Base-by-base conservation (phyloP, 208 protist genomes). In the Sergeia podlipaevii region DNA sequence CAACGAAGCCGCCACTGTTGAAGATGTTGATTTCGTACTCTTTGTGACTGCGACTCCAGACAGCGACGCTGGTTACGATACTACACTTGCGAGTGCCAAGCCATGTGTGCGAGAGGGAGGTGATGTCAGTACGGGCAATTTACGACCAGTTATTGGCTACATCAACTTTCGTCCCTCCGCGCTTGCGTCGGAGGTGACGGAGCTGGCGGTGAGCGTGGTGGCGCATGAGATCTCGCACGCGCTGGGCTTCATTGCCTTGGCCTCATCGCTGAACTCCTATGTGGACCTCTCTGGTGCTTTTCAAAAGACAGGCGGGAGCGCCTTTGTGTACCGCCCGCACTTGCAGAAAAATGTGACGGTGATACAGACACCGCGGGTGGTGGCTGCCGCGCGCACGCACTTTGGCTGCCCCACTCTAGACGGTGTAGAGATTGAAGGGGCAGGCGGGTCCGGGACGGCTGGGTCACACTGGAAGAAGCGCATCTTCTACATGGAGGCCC, bases 401-500 rank as follows among this genome's bases (percentile, higher is more conserved):
- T 89, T 82, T 69, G 65, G 57, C 28, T 89, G 76, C 45, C 44
- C 47, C 27, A 68, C 43, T 1, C 51, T 84, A 37, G 73, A 77
- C 27, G 80, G 80, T 26, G 69, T 89, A 5, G 76, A 80, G 58
- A 52, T 89, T 30, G 80, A 84, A 46, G 70, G 82, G 45, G 28
- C 29, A 20, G 80, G 76, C 13, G 69, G 59, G 18, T 11, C n/a
- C 20, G 73, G 80, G n/a, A 89, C 76, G 5, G 46, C 47, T 3
- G 60, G 60, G 7, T 80, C 76, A 15, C 80, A 89, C 52, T 84
- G 80, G 76, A 81, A 89, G 32, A 74, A 80, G 27, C 63, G 76
- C 34, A 70, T 89, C 53, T 60, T 88, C 0, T 72, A 62, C 43
- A 44, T 80, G 21, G 80, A 88, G 41, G 65, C 49, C 1, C 58